These are phyloP conservation scores for Peltaster fructicola DNA, from an alignment of 2,329 filamentous ascomycete genomes.

Conservation along the genomic window DNA sequence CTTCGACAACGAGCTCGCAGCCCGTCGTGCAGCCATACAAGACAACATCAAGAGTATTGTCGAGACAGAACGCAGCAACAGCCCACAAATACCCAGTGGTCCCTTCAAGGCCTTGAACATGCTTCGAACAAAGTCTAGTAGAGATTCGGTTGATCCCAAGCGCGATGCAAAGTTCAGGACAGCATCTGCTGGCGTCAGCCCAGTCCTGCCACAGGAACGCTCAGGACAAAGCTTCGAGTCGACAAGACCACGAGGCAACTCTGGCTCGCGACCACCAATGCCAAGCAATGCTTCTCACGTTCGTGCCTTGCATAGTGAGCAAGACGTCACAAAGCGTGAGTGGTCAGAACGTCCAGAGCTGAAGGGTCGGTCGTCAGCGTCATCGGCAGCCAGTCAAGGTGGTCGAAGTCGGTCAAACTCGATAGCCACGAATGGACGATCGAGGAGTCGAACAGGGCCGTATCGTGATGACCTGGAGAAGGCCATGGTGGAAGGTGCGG, in stretches of 20 bases:
- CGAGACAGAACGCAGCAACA: constrained; percentile 35
- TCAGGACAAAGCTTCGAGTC: constrained; percentile 10
- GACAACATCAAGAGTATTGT: constrained; percentile 55
- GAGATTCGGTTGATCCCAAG: constrained; percentile 42
- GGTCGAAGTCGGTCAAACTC: constrained; percentile 37
- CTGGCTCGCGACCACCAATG: constrained; percentile 9
- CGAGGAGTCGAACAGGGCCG: constrained; percentile 33
- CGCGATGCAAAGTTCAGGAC: constrained; percentile 35
- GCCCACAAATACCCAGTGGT: constrained; percentile 19
- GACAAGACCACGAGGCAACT: constrained; percentile 10
- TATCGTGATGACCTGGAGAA: constrained; percentile 35
- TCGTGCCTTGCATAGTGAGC: constrained; percentile 5
- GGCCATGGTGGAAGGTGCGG: constrained; percentile 30
- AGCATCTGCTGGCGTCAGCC: constrained; percentile 25
- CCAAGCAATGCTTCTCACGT: no score
- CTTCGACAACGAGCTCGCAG: constrained; percentile 55
- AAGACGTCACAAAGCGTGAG: constrained; percentile 18
- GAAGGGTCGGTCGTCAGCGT: constrained; percentile 19
- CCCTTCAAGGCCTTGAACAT: constrained; percentile 43
- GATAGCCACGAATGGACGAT: constrained; percentile 32
- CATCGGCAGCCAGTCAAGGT: constrained; percentile 19
- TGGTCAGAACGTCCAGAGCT: constrained; percentile 9
- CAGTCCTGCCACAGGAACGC: constrained; percentile 12
- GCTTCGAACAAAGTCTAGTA: constrained; percentile 48
- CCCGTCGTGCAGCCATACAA: constrained; percentile 51